These are phyloP conservation scores for Paragyromitra xinjiangensis DNA, from an alignment of 495 filamentous ascomycete species.

Conservation along the genomic window DNA sequence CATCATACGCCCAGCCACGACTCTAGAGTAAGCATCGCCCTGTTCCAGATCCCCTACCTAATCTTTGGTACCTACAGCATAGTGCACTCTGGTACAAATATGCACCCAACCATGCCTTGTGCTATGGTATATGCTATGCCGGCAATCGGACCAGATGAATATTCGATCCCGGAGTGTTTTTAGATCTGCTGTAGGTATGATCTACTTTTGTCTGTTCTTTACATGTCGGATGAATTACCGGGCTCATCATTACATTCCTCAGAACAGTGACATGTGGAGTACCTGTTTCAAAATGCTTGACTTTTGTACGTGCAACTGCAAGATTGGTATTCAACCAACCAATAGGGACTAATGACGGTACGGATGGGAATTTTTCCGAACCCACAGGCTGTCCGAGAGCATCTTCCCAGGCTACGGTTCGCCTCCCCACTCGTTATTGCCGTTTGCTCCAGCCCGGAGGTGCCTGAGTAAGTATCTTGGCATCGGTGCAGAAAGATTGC, in stretches of 20 bases:
- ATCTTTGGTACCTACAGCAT: conserved; percentile 44
- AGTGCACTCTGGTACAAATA: conserved; percentile 20
- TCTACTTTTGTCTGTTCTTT: conserved; percentile 25
- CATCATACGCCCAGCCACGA: background rate
- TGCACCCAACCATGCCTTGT: conserved; percentile 15
- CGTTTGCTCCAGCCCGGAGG: conserved; percentile 2
- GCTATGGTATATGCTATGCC: conserved; percentile 45
- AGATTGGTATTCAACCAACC: conserved; percentile 27
- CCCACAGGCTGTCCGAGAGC: conserved; percentile 13
- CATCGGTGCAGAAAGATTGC: background rate
- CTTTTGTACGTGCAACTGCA: conserved; percentile 28
- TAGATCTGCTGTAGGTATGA: conserved; percentile 45
- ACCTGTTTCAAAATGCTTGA: conserved; percentile 37
- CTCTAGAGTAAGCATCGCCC: conserved; percentile 16
- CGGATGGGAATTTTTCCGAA: conserved; percentile 35
- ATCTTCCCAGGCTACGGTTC: conserved; percentile 15
- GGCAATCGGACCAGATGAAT: conserved; percentile 47
- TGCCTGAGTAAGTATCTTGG: conserved; percentile 11
- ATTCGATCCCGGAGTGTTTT: conserved; percentile 45
- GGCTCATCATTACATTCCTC: conserved; percentile 25
- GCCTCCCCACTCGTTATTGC: conserved; percentile 17
- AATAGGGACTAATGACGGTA: conserved; percentile 27
- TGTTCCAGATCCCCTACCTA: conserved; percentile 40
- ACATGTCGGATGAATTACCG: conserved; percentile 48
- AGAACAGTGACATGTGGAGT: conserved; percentile 35